Base-by-base conservation (phyloP, 495 filamentous ascomycete genomes). In the Penicillium daleae region DNA sequence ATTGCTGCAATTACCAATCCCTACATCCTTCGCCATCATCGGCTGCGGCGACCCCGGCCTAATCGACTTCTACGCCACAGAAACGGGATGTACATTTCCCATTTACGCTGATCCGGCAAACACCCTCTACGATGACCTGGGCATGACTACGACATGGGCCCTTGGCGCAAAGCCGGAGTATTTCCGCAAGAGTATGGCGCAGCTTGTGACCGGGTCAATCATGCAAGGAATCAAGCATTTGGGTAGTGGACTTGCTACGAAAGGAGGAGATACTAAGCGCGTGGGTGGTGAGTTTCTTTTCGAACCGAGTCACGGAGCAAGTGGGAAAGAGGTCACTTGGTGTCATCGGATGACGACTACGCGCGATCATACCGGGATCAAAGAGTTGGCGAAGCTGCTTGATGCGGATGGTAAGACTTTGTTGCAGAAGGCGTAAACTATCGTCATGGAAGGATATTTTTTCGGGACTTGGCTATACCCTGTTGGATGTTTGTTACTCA, bases 241-340 rank as follows among this genome's bases (percentile, higher is more conserved):
- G 3, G 68, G 71, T 6, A 70, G 65, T 17, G 82, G 85, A 46
- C 74, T 87, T 32, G 84, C 80, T 12, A 71, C 85, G n/a, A 87
- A 89, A 63, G 87, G 84, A 3, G 92, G 92, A 0, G 86, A 90
- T 66, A 76, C 79, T 52, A 78, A 82, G 55, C 89, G 94, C 75
- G 86, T 91, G 22, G 93, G 93, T 3, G 93, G 92, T 0, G 93
- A 97, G 74, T 93, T 96, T 66, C 60, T 96, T 44, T 93, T 92
- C 66, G 90, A 92, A 71, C 74, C 40, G 2, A 51, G 31, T 29
- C 58, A 35, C 1, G 59, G 53, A 0, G 64, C 61, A 8, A 53
- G 83, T 65, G 82, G 84, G 44, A 88, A 87, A 69, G 71, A 75
- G 48, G 83, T 90, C 1, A 85, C 83, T 2, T 96, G 92, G 92